Percentiles rank a stretch among this genome's conserved stretches.
These are phyloP conservation scores for Volvariella volvacea DNA, from an alignment of 1,284 basidiomycete species.

Conservation along the genomic window DNA sequence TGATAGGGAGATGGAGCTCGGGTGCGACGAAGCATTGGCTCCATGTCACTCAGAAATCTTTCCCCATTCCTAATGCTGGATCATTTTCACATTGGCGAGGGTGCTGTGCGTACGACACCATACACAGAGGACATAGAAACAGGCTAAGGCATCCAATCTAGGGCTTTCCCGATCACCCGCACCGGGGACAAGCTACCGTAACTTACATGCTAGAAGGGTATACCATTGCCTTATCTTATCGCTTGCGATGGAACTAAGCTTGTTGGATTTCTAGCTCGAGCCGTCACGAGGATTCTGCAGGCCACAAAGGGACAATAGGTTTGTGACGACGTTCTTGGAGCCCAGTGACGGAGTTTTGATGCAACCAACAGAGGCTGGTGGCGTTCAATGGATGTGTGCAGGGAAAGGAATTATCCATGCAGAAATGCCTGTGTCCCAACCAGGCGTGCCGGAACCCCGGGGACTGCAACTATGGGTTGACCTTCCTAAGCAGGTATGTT, in stretches of 20 bases:
- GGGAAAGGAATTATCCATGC: slow-evolving; percentile 77
- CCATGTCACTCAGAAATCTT: slow-evolving; percentile 68
- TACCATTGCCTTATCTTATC: too few species aligned
- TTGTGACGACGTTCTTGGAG: slow-evolving; percentile 2
- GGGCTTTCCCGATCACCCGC: slow-evolving; percentile 83
- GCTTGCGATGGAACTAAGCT: background rate
- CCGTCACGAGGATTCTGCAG: slow-evolving; percentile 89
- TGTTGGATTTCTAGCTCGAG: slow-evolving; percentile 36
- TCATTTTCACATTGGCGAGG: slow-evolving; percentile 61
- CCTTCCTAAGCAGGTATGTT: slow-evolving; percentile 66
- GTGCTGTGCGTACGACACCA: slow-evolving; percentile 39
- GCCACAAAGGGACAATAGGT: slow-evolving; percentile 75
- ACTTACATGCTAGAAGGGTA: slow-evolving; percentile 91
- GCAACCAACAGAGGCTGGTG: slow-evolving; percentile 54
- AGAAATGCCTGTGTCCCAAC: slow-evolving; percentile 82
- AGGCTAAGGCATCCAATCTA: slow-evolving; percentile 16
- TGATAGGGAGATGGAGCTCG: slow-evolving; percentile 85
- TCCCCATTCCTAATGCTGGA: slow-evolving; percentile 91
- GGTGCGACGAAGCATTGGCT: slow-evolving; percentile 89
- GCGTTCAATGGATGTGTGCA: slow-evolving; percentile 95
- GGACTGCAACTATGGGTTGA: slow-evolving; percentile 96
- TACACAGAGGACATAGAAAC: background rate
- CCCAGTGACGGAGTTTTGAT: background rate
- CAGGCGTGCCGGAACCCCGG: slow-evolving; percentile 59
- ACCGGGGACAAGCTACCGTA: slow-evolving; percentile 82